Evolutionary conservation across 2,329 filamentous ascomycete genomes (phyloP).

Genomic region (Neofusicoccum sp.): DNA sequence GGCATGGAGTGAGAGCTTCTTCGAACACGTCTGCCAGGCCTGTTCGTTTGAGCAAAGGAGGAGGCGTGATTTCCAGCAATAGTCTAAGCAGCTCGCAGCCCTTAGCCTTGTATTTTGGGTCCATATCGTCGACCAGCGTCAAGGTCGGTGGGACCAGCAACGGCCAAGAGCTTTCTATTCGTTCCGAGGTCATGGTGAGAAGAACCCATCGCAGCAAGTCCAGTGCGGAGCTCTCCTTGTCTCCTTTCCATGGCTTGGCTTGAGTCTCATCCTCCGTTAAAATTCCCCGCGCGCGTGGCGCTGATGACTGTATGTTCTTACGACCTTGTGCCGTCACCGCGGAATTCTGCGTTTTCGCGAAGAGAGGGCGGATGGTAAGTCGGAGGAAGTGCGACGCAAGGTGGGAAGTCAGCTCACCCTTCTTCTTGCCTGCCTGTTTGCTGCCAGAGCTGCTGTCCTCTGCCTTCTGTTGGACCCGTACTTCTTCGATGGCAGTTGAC

Average conservation of each 20-base stretch:
- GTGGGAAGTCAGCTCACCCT: constrained; percentile 51
- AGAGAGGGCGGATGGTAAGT: constrained; percentile 65
- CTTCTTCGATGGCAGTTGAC: constrained; percentile 45
- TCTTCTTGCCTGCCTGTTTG: constrained; percentile 24
- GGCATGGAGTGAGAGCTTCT: constrained; percentile 66
- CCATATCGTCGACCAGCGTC: constrained; percentile 64
- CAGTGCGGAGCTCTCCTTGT: constrained; percentile 49
- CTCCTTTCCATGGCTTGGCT: constrained; percentile 62
- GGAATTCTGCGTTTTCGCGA: constrained; percentile 40
- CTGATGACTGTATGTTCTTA: constrained; percentile 44
- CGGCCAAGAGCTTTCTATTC: constrained; percentile 61
- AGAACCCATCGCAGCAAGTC: constrained; percentile 64
- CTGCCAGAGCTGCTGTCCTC: constrained; percentile 23
- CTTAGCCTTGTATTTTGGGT: constrained; percentile 51
- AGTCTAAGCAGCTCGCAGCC: constrained; percentile 56
- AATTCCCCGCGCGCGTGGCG: constrained; percentile 31
- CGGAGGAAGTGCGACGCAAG: constrained; percentile 58
- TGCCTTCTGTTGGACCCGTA: constrained; percentile 28
- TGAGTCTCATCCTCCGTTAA: constrained; percentile 41
- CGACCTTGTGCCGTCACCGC: constrained; percentile 57
- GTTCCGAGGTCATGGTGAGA: constrained; percentile 46
- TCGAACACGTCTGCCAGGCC: constrained; percentile 68
- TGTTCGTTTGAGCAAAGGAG: constrained; percentile 56
- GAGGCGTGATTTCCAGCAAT: constrained; percentile 58
- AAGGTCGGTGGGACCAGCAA: constrained; percentile 69